Evolutionary conservation across 352 stramenopile species (phyloP).

Genomic region (Paralagenidium karlingii): DNA sequence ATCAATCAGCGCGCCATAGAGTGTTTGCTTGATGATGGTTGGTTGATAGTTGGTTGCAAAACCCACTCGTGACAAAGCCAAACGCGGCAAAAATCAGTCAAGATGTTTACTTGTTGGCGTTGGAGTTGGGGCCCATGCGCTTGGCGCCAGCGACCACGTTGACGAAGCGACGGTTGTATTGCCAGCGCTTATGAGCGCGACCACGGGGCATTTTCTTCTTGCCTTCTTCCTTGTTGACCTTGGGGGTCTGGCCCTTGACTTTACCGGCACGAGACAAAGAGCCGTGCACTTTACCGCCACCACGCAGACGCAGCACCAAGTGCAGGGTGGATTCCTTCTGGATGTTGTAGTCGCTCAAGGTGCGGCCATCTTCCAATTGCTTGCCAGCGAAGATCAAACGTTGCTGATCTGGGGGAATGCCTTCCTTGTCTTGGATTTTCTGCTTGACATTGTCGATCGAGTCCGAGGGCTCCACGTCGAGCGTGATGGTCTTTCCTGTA

Average conservation of each 20-base stretch:
- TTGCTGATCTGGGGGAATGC: conserved; percentile 88
- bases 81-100: not conserved
- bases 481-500: conserved; percentile 82
- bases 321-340: conserved; percentile 96
- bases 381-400: conserved; percentile 86
- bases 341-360: conserved; percentile 92
- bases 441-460: conserved; percentile 94
- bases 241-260: conserved; percentile 99
- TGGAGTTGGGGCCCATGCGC: conserved; percentile 97
- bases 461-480: conserved; percentile 86
- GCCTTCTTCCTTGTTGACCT: conserved; percentile 98
- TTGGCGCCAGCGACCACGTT: conserved; percentile 98
- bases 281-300: conserved; percentile 98
- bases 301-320: conserved; percentile 91
- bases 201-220: conserved; percentile 96
- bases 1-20: too few relatives aligned
- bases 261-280: conserved; percentile 99
- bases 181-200: conserved; percentile 99
- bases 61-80: too few relatives aligned
- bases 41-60: too few relatives aligned
- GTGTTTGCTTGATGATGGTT: too few relatives aligned
- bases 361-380: conserved; percentile 85
- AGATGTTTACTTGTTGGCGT: conserved; percentile 85
- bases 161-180: conserved; percentile 99
- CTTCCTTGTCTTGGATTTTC: conserved; percentile 88